Evolutionary conservation across 2,329 filamentous ascomycete genomes (phyloP).

Genomic region (Simplicillium sp.): DNA sequence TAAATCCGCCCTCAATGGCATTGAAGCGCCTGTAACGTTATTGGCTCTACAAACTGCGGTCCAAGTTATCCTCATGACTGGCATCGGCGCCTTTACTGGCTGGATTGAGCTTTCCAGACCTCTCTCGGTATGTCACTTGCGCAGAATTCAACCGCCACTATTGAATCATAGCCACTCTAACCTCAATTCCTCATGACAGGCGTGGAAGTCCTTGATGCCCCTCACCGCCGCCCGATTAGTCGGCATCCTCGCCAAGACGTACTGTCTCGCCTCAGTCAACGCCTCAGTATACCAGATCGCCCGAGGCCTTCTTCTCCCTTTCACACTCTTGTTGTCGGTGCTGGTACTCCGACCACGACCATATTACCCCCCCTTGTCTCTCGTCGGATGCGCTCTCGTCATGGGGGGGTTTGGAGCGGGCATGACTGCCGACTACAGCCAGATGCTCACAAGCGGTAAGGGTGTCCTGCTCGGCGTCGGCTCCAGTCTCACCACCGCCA

Average conservation of each 20-base stretch:
- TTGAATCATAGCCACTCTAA: no score
- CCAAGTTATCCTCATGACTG: slow-evolving; percentile 13
- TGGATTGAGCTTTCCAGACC: slow-evolving; percentile 14
- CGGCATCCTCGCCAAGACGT: slow-evolving; percentile 16
- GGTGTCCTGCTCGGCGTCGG: slow-evolving; percentile 15
- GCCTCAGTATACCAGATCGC: slow-evolving; percentile 17
- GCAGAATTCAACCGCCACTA: no score
- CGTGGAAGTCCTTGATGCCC: slow-evolving; percentile 14
- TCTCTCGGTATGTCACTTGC: slow-evolving; percentile 8
- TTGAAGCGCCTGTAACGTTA: slow-evolving; percentile 15
- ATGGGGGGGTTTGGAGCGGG: slow-evolving; percentile 17
- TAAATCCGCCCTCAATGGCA: slow-evolving; percentile 16
- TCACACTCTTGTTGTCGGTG: slow-evolving; percentile 15
- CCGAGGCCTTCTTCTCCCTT: slow-evolving; percentile 14
- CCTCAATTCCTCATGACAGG: slow-evolving; percentile 7
- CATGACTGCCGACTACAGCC: slow-evolving; percentile 16
- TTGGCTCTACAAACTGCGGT: slow-evolving; percentile 15
- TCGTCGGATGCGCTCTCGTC: slow-evolving; percentile 15
- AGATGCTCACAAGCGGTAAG: slow-evolving; percentile 16
- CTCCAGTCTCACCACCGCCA: slow-evolving; percentile 16
- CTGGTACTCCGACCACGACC: slow-evolving; percentile 16
- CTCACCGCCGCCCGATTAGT: slow-evolving; percentile 15
- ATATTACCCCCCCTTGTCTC: slow-evolving; percentile 16
- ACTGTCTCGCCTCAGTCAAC: slow-evolving; percentile 17
- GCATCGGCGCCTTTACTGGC: slow-evolving; percentile 13